Conservation (phyloP, 2,329 filamentous ascomycete species). For the Fusarium decemcellulare region DNA sequence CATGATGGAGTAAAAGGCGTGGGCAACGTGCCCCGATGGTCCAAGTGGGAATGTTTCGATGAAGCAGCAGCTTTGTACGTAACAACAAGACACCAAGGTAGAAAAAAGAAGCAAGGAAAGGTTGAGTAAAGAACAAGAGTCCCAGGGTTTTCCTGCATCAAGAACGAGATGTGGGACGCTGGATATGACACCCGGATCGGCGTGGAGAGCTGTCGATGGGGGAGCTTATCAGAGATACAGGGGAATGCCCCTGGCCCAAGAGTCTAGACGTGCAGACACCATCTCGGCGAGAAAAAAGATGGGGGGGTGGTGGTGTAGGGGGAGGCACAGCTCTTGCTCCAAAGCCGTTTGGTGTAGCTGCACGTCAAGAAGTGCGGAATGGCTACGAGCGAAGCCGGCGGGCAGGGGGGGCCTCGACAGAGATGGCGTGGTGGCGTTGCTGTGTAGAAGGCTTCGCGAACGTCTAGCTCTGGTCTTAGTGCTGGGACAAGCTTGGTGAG, state of each 20-base stretch:
- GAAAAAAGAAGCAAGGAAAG: constrained; percentile 14
- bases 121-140: constrained; percentile 3
- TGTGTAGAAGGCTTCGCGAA: constrained; percentile 3
- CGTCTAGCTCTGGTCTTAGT: neutral
- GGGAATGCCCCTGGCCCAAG: constrained; percentile 13
- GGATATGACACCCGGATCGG: constrained; percentile 8
- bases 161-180: constrained; percentile 31
- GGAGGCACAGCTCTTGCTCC: constrained; percentile 29
- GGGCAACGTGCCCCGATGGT: constrained; percentile 30
- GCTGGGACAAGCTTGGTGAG: neutral
- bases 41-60: constrained; percentile 2
- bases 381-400: neutral
- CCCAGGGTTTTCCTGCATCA: constrained; percentile 8
- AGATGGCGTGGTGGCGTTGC: constrained; percentile 5
- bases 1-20: constrained; percentile 56
- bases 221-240: neutral
- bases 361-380: constrained; percentile 26
- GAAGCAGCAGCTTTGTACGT: neutral
- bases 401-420: neutral
- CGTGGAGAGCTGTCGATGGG: constrained; percentile 5
- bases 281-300: constrained; percentile 7
- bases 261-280: constrained; percentile 19
- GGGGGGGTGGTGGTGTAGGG: constrained; percentile 19
- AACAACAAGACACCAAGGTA: neutral
- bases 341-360: constrained; percentile 4